Evolutionary conservation across 805 yeast genomes (phyloP), one percentile per base, ranked within the genome.

Genomic region (Candida michaelii): DNA sequence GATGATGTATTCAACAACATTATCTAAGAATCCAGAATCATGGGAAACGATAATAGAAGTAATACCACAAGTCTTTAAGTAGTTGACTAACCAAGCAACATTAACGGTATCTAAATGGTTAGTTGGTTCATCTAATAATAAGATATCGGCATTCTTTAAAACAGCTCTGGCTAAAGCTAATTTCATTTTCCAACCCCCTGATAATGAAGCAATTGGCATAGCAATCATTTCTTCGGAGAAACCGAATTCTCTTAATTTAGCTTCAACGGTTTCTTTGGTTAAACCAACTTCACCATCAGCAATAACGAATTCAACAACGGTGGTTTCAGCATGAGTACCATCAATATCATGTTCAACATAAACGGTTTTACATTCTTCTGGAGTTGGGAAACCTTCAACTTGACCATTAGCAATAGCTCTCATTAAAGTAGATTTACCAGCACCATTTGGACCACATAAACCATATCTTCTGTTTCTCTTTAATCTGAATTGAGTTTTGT

Each of bases 171-270:
- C 98, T 66, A 91, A 82, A 69, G 98, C 98, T 73, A 91, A 83
- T 79, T 93, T 93, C 99, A 91, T 91, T 85, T 93, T 93, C 99
- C 99, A 91, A 83, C 99, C 99, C 85, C 99, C 99, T 66, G 99
- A 93, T 61, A 93, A 82, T 54, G 97, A 87, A 66, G 89, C 82
- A 71, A 91, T 91, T 66, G 97, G 95, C 95, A 85, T 87, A 53
- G 65, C 68, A 65, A 85, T 82, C 97, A 91, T 93, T 66, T 84
- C 96, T 47, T 88, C 91, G 60, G 93, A 63, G 90, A 93, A 93
- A 65, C 83, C 82, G 80, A 93, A 91, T 76, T 89, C 97, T 51
- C 71, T 73, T 71, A 93, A 83, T 71, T 89, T 87, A 53, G 69
- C 79, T 56, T 66, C 73, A 58, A 88, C 88, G 49, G 70, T 80